Base-by-base conservation (phyloP, 805 yeast genomes). In the Spathaspora boniae region DNA sequence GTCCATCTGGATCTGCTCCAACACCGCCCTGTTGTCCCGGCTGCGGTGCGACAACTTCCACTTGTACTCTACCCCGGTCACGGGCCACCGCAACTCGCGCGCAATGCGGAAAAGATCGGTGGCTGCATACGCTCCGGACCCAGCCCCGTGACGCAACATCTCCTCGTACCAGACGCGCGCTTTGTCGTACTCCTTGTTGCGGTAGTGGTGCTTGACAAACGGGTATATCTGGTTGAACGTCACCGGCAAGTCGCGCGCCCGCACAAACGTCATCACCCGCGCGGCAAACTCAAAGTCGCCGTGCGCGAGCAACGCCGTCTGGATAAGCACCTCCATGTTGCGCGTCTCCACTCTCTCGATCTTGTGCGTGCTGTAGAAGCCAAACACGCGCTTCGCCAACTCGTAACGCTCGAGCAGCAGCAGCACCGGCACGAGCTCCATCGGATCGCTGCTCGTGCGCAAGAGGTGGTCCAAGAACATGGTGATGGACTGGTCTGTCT, bases 201-300 rank as follows among this genome's bases (percentile, higher is more conserved):
- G 37, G 40, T 62, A 61, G 42, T 67, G 70, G 42, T 55, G 58
- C 41, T 47, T 46, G 12, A 67, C 58, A 26, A 67, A 60, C 1
- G 73, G 71, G 34, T 51, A 61, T 1, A 65, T 42, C 35, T 65
- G 72, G 37, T 60, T 57, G 45, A 66, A 63, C 0, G 70, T 53
- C 16, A 61, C 50, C n/a, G 70, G 67, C 9, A 62, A 32, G 3
- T 50, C 50, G 14, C 37, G 34, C 4, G 47, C 39, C 9, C 63
- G 44, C 6, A 62, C 56, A 11, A 43, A 36, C 38, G 53, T 50
- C 23, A 62, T 44, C 20, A 61, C 46, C 25, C 44, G 26, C n/a
- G 56, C 41, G 2, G 71, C 71, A 47, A 60, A 63, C 7, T 41
- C 33, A 30, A 52, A 46, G 38, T 67, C 71, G 9, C 56, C 45